Evolutionary conservation across 805 yeast species (phyloP).

Genomic region (Monosporozyma unispora): DNA sequence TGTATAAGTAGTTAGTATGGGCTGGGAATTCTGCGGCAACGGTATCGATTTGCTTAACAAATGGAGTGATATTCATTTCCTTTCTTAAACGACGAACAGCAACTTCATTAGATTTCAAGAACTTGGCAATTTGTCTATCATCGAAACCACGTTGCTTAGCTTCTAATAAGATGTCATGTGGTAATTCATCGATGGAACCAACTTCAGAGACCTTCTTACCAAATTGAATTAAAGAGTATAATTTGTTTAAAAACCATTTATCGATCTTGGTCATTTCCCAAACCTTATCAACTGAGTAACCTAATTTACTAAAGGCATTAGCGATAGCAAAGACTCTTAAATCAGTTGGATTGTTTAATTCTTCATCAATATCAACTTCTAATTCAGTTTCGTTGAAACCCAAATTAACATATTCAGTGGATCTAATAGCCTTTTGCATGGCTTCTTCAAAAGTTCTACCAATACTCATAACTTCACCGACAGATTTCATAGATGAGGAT

Average conservation of each 20-base stretch:
- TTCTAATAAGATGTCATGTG: slow-evolving; percentile 55
- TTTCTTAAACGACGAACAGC: slow-evolving; percentile 84
- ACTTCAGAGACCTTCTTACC: slow-evolving; percentile 52
- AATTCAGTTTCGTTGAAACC: slow-evolving; percentile 86
- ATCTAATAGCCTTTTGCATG: slow-evolving; percentile 90
- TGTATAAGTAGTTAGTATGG: slow-evolving; percentile 83
- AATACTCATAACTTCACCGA: slow-evolving; percentile 97
- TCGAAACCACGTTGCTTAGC: slow-evolving; percentile 97
- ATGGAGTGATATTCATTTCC: slow-evolving; percentile 80
- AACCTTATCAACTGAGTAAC: slow-evolving; percentile 85
- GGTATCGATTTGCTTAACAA: slow-evolving; percentile 94
- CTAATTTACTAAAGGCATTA: slow-evolving; percentile 71
- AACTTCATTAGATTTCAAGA: slow-evolving; percentile 81
- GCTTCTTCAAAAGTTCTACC: slow-evolving; percentile 98
- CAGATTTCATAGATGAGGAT: slow-evolving; percentile 94
- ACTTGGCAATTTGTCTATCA: slow-evolving; percentile 91
- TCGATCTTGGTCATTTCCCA: slow-evolving; percentile 89
- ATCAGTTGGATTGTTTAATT: slow-evolving; percentile 94
- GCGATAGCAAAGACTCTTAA: slow-evolving; percentile 95
- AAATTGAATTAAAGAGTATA: slow-evolving; percentile 63
- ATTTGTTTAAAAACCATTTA: slow-evolving; percentile 90
- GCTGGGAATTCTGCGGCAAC: slow-evolving; percentile 99
- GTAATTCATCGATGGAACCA: slow-evolving; percentile 48
- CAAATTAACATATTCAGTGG: slow-evolving; percentile 85
- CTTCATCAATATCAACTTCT: slow-evolving; percentile 87